Evolutionary conservation across 2,329 filamentous ascomycete species (phyloP), one percentile per base, ranked within the genome.

Genomic region (Nemania sp.): DNA sequence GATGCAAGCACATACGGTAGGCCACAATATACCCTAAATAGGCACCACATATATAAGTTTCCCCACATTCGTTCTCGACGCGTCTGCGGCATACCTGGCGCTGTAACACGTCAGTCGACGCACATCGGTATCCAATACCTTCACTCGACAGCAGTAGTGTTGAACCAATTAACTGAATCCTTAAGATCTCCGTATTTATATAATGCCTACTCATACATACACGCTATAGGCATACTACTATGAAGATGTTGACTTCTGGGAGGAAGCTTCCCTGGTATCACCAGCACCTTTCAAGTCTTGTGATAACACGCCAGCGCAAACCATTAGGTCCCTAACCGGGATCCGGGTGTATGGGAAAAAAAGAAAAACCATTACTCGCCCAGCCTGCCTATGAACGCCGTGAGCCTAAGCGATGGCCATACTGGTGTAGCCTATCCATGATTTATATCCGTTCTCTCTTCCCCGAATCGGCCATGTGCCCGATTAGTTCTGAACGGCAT

Each of bases 401-500:
- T 59, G 22, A 64, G 24, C 63, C 49, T 18, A n/a, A 47, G 22
- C 26, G n/a, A 11, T 55, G 51, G 59, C 22, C 35, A 20, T 43
- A 22, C 51, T 62, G 32, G 5, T 55, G 53, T 6, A 47, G 24
- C 29, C 32, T 13, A 47, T 55, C 32, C 41, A 8, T 63, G 26
- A 8, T 29, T 2, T 27, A 45, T 43, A 10, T 22, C 22, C 43
- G 20, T 10, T 26, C 13, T 32, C 10, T 45, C 27, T 15, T 18
- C 24, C 18, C 54, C 11, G 7, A 10, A 18, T 27, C 51, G n/a
- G 26, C n/a, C 45, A 27, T 27, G 13, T 24, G 15, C 18, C 6
- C 2, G 26, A 47, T 35, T 47, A 60, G n/a, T 62, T 63, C 29
- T 57, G 56, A 43, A 71, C 69, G 10, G 68, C 65, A 49, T 78